A percentile compares a stretch with the other conserved stretches of the same genome.
Evolutionary conservation across 78 protist species (phyloP).

Genomic region (Isochrysis galbana): DNA sequence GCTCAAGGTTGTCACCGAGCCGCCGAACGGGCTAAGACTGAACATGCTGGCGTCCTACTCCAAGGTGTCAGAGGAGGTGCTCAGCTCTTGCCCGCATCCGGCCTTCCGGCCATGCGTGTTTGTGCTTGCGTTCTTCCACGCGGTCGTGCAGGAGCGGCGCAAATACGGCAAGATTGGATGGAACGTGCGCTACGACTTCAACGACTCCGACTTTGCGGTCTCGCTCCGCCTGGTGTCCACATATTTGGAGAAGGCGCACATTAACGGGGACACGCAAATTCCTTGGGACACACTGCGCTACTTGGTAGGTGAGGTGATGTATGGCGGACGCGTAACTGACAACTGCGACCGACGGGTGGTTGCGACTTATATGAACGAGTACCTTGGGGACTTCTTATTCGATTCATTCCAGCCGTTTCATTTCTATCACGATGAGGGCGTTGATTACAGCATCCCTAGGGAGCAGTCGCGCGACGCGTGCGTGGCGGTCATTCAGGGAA

Average conservation of each 20-base stretch:
- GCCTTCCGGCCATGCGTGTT: constrained; percentile 82
- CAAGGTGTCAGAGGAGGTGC: constrained; percentile 59
- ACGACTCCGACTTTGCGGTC: constrained; percentile 85
- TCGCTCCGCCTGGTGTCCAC: constrained; percentile 62
- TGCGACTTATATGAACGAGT: constrained; percentile 89
- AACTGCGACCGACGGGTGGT: constrained; percentile 85
- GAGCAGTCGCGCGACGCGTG: constrained; percentile 5
- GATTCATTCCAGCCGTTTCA: constrained; percentile 88
- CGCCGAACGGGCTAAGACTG: constrained; percentile 89
- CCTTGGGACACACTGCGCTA: constrained; percentile 91
- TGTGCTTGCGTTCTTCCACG: constrained; percentile 91
- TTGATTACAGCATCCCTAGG: constrained; percentile 52
- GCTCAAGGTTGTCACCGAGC: constrained; percentile 94
- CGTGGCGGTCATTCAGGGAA: constrained; percentile 39
- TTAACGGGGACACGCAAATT: constrained; percentile 44
- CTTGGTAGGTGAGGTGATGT: constrained; percentile 93
- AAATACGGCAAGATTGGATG: constrained; percentile 94
- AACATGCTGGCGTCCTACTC: constrained; percentile 76
- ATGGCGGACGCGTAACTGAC: constrained; percentile 94
- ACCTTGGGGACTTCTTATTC: constrained; percentile 93
- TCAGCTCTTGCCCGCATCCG: constrained; percentile 69
- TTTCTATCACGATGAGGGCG: constrained; percentile 61
- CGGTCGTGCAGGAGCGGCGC: constrained; percentile 93
- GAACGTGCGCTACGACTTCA: constrained; percentile 91
- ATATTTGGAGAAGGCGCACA: constrained; percentile 75